Conservation (phyloP, 306 rosid genomes). For the Pyrus pyrifolia region DNA sequence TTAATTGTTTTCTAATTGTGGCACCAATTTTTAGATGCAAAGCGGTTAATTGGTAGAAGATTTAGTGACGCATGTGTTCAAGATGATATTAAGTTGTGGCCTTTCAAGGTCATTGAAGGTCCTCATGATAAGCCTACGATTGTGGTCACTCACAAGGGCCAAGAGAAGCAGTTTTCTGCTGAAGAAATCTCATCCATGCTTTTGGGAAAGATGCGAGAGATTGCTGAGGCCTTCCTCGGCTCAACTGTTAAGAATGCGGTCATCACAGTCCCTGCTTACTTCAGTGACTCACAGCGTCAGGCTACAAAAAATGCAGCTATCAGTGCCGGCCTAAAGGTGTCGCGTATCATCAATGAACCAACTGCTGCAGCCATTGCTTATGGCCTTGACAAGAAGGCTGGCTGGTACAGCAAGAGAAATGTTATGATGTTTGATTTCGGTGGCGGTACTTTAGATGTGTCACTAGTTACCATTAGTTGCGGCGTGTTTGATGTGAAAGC, state of each 20-base stretch:
- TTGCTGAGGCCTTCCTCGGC: conserved; percentile 50
- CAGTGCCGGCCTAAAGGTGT: conserved; percentile 55
- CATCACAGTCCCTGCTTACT: conserved; percentile 69
- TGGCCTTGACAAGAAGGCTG: conserved; percentile 61
- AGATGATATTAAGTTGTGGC: too few species aligned
- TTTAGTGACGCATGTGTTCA: too few species aligned
- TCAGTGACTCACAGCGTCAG: conserved; percentile 54
- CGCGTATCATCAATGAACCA: conserved; percentile 56
- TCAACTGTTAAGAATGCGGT: too few species aligned
- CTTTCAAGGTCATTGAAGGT: too few species aligned
- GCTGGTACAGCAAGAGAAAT: conserved; percentile 48
- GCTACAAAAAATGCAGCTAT: conserved; percentile 67
- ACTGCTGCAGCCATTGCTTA: conserved; percentile 75
- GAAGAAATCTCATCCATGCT: conserved; percentile 72
- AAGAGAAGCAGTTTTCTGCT: not conserved
- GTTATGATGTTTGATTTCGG: conserved; percentile 58
- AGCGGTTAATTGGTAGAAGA: too few species aligned
- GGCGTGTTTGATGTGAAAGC: conserved; percentile 11
- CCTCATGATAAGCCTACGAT: not conserved
- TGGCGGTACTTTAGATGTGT: conserved; percentile 16
- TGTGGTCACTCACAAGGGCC: not conserved
- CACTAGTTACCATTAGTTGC: not conserved
- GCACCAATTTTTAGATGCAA: too few species aligned
- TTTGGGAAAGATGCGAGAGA: conserved; percentile 63
- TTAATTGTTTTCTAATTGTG: too few species aligned